Evolutionary conservation across 2,329 filamentous ascomycete species (phyloP).

Genomic region (Xylaria sp.): DNA sequence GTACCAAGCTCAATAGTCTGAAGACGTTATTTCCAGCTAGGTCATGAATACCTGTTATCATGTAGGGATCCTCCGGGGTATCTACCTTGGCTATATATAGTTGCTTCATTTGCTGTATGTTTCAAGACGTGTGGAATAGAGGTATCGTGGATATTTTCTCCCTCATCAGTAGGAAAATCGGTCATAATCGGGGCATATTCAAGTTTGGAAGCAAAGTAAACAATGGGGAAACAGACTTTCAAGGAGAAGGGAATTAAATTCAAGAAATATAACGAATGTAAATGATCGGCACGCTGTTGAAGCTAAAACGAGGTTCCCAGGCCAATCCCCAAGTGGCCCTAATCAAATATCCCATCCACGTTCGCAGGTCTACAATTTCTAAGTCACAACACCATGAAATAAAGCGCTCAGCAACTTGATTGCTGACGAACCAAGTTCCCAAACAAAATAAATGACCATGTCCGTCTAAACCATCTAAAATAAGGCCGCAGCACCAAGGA

Average conservation of each 20-base stretch:
- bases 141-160: neutral
- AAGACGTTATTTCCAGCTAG: neutral
- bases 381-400: neutral
- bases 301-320: constrained; percentile 1
- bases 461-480: constrained; percentile 7
- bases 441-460: neutral
- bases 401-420: neutral
- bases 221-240: neutral
- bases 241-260: neutral
- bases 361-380: neutral
- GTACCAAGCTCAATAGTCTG: neutral
- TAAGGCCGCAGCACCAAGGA: constrained; percentile 10
- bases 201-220: neutral
- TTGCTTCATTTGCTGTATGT: neutral
- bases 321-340: neutral
- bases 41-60: neutral
- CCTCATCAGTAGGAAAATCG: neutral
- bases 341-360: constrained; percentile 6
- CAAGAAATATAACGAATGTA: constrained; percentile 29
- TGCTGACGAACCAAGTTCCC: constrained; percentile 40
- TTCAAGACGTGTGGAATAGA: neutral
- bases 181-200: neutral
- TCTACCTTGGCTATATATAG: neutral
- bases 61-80: neutral
- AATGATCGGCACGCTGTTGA: constrained; percentile 14